These are phyloP conservation scores for Rubroshorea leprosula DNA, from an alignment of 345 rosid genomes.

Conservation along the genomic window DNA sequence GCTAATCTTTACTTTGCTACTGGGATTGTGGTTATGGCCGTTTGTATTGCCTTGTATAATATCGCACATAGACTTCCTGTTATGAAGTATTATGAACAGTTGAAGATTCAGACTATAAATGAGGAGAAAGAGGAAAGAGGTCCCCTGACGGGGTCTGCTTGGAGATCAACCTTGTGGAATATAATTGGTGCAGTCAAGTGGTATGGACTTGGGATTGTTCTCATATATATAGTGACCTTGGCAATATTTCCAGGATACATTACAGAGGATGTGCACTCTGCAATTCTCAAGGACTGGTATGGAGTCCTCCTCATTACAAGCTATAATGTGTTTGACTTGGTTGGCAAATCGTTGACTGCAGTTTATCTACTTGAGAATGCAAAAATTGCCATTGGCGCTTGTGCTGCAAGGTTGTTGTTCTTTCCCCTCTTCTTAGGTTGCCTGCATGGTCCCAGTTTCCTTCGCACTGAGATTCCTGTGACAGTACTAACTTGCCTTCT, in stretches of 20 bases:
- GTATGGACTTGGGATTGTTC: conserved; percentile 66
- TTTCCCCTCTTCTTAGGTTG: conserved; percentile 80
- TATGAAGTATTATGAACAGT: conserved; percentile 58
- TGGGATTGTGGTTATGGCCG: conserved; percentile 62
- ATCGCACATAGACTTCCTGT: conserved; percentile 73
- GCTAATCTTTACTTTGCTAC: conserved; percentile 75
- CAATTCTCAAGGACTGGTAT: conserved; percentile 77
- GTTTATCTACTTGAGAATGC: conserved; percentile 49
- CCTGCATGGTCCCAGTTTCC: conserved; percentile 76
- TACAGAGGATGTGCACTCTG: conserved; percentile 88
- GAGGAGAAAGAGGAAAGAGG: conserved; percentile 50
- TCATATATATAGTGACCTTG: conserved; percentile 63
- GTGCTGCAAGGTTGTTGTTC: conserved; percentile 71
- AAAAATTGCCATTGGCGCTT: conserved; percentile 61
- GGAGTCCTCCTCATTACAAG: conserved; percentile 61
- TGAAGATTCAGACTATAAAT: conserved; percentile 50
- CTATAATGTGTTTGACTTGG: conserved; percentile 82
- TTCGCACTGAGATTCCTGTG: conserved; percentile 83
- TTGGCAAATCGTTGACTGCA: conserved; percentile 83
- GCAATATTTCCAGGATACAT: conserved; percentile 89
- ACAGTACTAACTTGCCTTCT: conserved; percentile 62
- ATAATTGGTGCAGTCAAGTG: conserved; percentile 62
- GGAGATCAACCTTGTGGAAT: conserved; percentile 62
- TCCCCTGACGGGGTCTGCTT: conserved; percentile 39
- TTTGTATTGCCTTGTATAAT: conserved; percentile 68